These are phyloP conservation scores for Gracilariopsis chorda DNA, from an alignment of 23 red algal species.

Conservation along the genomic window DNA sequence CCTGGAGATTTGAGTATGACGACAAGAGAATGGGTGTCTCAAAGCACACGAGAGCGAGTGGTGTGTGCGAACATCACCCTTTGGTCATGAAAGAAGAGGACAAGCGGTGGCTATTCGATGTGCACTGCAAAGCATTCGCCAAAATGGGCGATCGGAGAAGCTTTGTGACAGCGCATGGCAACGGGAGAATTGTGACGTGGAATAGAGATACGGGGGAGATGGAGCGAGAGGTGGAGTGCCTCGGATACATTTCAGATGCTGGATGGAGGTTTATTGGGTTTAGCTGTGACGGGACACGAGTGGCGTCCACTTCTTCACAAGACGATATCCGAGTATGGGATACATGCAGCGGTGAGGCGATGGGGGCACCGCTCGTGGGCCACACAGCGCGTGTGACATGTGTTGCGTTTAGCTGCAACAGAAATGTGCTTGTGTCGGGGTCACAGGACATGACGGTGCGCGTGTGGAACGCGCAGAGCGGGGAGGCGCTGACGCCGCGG, in stretches of 20 bases:
- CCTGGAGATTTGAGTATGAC: not conserved
- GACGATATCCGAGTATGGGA: not conserved
- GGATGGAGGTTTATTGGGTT: not conserved
- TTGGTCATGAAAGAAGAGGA: too few species aligned
- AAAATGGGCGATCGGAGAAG: not conserved
- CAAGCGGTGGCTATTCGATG: not conserved
- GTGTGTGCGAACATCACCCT: too few species aligned
- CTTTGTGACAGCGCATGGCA: not conserved
- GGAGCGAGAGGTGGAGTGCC: not conserved
- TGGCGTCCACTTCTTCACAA: not conserved
- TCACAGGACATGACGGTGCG: not conserved
- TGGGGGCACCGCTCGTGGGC: not conserved
- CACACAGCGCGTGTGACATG: not conserved
- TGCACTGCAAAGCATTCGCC: not conserved
- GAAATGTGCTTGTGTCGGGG: not conserved
- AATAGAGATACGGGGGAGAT: not conserved
- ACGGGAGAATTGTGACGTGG: not conserved
- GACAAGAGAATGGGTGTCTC: not conserved
- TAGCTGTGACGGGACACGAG: not conserved
- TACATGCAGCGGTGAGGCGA: not conserved
- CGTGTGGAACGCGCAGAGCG: not conserved
- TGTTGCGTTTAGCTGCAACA: not conserved
- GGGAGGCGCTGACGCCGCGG: not conserved
- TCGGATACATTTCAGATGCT: not conserved
- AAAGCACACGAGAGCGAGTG: too few species aligned